Evolutionary conservation across 768 basidiomycete genomes (phyloP).

Genomic region (Mycena floridula): DNA sequence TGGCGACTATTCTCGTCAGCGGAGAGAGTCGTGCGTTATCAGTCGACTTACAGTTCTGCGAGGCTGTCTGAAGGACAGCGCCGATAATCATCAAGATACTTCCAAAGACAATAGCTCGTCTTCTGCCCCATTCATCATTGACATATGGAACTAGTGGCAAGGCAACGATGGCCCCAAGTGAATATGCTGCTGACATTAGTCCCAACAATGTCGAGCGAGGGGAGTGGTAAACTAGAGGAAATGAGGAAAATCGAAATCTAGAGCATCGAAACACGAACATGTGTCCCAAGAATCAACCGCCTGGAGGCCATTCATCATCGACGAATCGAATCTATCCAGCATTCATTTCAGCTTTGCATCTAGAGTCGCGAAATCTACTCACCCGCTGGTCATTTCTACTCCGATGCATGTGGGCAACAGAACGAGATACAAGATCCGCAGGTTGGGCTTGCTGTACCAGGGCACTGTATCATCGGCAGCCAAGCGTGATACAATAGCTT

Average conservation of each 20-base stretch:
- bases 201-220: slow-evolving; percentile 51
- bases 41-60: slow-evolving; percentile 45
- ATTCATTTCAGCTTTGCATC: neutral
- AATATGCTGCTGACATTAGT: slow-evolving; percentile 53
- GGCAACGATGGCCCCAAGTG: slow-evolving; percentile 50
- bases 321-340: slow-evolving; percentile 42
- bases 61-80: slow-evolving; percentile 37
- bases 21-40: neutral
- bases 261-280: slow-evolving; percentile 25
- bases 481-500: slow-evolving; percentile 34
- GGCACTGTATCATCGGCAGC: slow-evolving; percentile 44
- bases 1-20: slow-evolving; percentile 34
- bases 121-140: slow-evolving; percentile 45
- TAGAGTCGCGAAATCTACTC: slow-evolving; percentile 11
- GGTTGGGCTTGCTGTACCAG: slow-evolving; percentile 60
- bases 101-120: slow-evolving; percentile 44
- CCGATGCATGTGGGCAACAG: slow-evolving; percentile 57
- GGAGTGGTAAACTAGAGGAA: slow-evolving; percentile 39
- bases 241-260: neutral
- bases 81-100: slow-evolving; percentile 44
- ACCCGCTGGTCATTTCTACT: slow-evolving; percentile 60
- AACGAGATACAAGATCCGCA: slow-evolving; percentile 47
- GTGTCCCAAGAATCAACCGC: slow-evolving; percentile 50
- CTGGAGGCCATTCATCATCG: slow-evolving; percentile 60
- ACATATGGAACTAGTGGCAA: slow-evolving; percentile 48